These are phyloP conservation scores for Tillandsia leiboldiana DNA, from an alignment of 176 grass and related monocot genomes.

Conservation along the genomic window DNA sequence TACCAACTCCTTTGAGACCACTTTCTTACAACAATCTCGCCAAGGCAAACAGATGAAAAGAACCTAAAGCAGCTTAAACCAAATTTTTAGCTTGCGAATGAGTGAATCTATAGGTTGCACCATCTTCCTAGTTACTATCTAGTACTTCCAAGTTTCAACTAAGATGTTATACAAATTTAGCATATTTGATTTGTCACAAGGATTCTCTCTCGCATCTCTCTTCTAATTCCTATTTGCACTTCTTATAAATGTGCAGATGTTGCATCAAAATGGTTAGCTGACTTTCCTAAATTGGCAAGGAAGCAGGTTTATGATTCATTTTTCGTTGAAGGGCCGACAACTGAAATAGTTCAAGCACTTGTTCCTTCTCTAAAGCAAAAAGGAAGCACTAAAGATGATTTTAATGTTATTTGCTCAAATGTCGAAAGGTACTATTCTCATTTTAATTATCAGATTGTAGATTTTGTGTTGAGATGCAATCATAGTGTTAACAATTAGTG, in stretches of 20 bases:
- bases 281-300: slow-evolving; percentile 38
- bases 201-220: slow-evolving; percentile 11
- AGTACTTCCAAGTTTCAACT: neutral
- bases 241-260: slow-evolving; percentile 54
- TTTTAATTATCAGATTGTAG: neutral
- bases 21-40: too few relatives aligned
- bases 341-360: slow-evolving; percentile 70
- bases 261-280: slow-evolving; percentile 60
- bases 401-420: slow-evolving; percentile 45
- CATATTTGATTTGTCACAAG: slow-evolving; percentile 17
- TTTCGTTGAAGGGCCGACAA: slow-evolving; percentile 73
- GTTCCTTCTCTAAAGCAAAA: slow-evolving; percentile 59
- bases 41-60: too few relatives aligned
- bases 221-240: slow-evolving; percentile 18
- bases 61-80: too few relatives aligned
- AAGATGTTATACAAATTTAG: slow-evolving; percentile 2
- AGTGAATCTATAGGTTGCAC: neutral
- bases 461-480: too few relatives aligned
- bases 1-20: too few relatives aligned
- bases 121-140: neutral
- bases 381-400: slow-evolving; percentile 50
- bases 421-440: slow-evolving; percentile 58
- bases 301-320: slow-evolving; percentile 84
- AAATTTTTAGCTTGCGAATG: too few relatives aligned
- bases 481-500: too few relatives aligned